Base-by-base conservation (phyloP, 2,329 filamentous ascomycete species). In the Chaetomiaceae sp. region DNA sequence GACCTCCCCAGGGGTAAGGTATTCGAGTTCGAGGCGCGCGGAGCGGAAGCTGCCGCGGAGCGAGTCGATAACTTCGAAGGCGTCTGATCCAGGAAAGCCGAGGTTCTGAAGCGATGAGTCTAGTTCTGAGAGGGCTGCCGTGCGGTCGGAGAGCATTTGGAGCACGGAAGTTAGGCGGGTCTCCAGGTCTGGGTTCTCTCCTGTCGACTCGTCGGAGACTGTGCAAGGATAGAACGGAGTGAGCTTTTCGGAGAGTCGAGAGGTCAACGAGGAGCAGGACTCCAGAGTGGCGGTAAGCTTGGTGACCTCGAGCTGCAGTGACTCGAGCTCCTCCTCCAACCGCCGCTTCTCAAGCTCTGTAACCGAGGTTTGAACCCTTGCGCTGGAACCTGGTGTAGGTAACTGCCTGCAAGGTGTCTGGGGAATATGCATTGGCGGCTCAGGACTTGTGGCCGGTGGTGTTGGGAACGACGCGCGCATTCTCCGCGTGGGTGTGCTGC, bases 1-100 rank as follows among this genome's bases (percentile, higher is more conserved):
- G n/a, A 76, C 67, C 61, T 84, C 81, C 5, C 80, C 81, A 0
- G 81, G 81, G 0, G 74, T 77, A 17, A 83, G 70, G 59, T 83
- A 83, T 62, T 84, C 81, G 2, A 84, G 73, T 57, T 84, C 80
- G 0, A 83, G 66, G 1, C 81, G 74, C 1, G 80, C 81, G 2
- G 74, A 64, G 17, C 80, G 76, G 65, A 85, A 78, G 2, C 74
- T 71, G 2, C 68, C 55, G 0, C 70, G 63, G 12, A 85, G 70
- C 0, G 73, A 70, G 1, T 67, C 54, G 7, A 83, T 60, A 50
- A 78, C 72, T n/a, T 75, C 73, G n/a, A 65, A 49, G 0, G 74
- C 71, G 53, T 79, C 74, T 6, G 58, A 54, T 1, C 75, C 73
- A 0, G 67, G 61, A 56, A 83, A 83, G 5, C 79, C 79, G 0